Evolutionary conservation across 2,329 filamentous ascomycete species (phyloP).

Genomic region (Grosmannia clavigera): DNA sequence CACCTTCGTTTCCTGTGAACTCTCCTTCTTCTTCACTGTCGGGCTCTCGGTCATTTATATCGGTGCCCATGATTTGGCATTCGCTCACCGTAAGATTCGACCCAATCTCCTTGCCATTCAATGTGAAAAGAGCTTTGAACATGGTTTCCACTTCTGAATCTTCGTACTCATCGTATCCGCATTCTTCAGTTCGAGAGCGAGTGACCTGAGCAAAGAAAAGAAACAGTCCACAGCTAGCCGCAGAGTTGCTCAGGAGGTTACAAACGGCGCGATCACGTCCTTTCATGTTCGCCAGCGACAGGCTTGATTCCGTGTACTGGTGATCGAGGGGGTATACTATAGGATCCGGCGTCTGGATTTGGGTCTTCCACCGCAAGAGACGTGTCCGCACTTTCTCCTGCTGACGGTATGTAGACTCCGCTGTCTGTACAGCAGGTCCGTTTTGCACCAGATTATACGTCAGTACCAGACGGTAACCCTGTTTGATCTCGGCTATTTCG

Average conservation of each 20-base stretch:
- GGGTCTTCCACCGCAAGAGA: background rate
- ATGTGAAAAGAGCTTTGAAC: background rate
- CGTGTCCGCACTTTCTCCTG: background rate
- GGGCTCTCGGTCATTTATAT: background rate
- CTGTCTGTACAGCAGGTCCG: conserved; percentile 6
- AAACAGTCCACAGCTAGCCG: background rate
- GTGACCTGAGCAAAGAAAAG: background rate
- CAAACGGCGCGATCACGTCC: conserved; percentile 13
- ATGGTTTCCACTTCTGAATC: conserved; percentile 1
- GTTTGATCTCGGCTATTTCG: conserved; percentile 28
- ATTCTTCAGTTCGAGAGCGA: background rate
- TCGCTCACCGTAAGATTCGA: background rate
- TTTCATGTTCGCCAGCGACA: conserved; percentile 14
- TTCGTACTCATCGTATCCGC: background rate
- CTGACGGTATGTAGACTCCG: background rate
- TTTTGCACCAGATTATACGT: conserved; percentile 32
- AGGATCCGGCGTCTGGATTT: background rate
- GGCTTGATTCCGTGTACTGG: conserved; percentile 11
- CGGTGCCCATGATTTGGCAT: conserved; percentile 7
- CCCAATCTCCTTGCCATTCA: background rate
- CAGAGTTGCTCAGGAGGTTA: conserved; percentile 5
- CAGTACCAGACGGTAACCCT: conserved; percentile 31
- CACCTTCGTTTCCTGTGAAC: conserved; percentile 7
- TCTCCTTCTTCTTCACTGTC: conserved; percentile 8
- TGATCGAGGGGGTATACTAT: conserved; percentile 14